These are phyloP conservation scores for Cupressus sempervirens DNA, from an alignment of 75 land plant species.

Conservation along the genomic window DNA sequence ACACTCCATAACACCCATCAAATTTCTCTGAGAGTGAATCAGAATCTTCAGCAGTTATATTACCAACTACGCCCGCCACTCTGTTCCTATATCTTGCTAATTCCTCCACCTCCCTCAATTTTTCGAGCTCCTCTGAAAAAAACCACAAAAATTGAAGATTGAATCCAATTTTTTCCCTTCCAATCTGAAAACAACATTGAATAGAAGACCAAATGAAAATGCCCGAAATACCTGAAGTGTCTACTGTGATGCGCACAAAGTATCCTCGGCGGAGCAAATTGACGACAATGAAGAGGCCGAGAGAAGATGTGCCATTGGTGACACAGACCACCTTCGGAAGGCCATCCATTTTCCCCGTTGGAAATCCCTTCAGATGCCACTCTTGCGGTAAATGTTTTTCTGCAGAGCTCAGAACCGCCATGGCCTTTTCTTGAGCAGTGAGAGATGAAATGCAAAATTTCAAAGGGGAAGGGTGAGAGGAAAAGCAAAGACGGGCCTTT, in stretches of 20 bases:
- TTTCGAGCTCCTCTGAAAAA: conserved; percentile 12
- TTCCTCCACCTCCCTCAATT: conserved; percentile 18
- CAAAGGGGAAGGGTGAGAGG: neutral
- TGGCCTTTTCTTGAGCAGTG: neutral
- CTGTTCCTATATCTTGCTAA: neutral
- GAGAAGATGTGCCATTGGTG: conserved; percentile 25
- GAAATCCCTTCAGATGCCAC: neutral
- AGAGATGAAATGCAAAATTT: neutral
- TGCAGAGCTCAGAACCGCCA: neutral
- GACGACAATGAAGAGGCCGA: conserved; percentile 19
- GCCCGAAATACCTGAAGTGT: conserved; percentile 21
- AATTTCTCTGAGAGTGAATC: conserved; percentile 29
- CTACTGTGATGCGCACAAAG: conserved; percentile 17
- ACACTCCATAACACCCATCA: conserved; percentile 53
- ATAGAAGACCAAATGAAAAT: neutral
- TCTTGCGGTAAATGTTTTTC: neutral
- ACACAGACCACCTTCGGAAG: conserved; percentile 24
- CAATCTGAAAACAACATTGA: neutral
- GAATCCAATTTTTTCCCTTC: neutral
- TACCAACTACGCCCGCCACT: conserved; percentile 19
- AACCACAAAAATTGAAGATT: neutral
- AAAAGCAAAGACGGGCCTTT: neutral
- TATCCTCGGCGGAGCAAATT: conserved; percentile 20
- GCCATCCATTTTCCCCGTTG: neutral
- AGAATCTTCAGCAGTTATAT: conserved; percentile 23